Base-by-base conservation (phyloP, 1,284 basidiomycete genomes). In the Meripilus lineatus region DNA sequence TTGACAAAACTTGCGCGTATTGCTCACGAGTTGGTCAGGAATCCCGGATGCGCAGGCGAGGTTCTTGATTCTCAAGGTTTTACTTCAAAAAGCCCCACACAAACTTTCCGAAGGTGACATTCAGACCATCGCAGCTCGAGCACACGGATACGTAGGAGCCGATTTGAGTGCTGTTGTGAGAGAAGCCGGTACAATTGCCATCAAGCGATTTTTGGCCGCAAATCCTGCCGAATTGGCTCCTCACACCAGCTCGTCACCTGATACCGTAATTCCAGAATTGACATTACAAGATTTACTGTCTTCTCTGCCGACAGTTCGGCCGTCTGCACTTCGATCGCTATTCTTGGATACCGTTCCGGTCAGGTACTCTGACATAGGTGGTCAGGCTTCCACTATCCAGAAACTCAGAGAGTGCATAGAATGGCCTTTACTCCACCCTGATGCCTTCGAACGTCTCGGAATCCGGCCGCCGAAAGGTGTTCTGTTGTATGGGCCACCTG, bases 111-210 rank as follows among this genome's bases (percentile, higher is more conserved):
- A 66, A 1, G 68, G 71, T 0, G 80, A 90, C 3, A 74, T 98
- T 2, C 66, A 71, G 18, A 56, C 72, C 0, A 65, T 97, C 13
- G 88, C 94, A 0, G 71, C 77, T 10, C 79, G 82, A 21, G 93
- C 94, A 1, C 93, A 99, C 55, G 96, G 96, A 0, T 99, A 95
- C 59, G 96, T 99, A 38, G 96, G 96, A 6, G 96, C 96, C 2
- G 96, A 99, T 63, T 74, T 99, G 24, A 83, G 84, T 36, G 89
- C 93, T 0, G 82, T 98, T 36, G 81, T 99, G 20, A 86, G 95
- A 18, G 92, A 97, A 66, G 93, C 93, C 5, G 94, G 94, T 2
- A 93, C 93, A 6, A 65, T 81, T 8, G 90, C 93, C 2, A 95
- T 98, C 58, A 92, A 94, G 56, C 83, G 88, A 21, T 89, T 79